Conservation (phyloP, 352 stramenopile genomes). For the Thraustochytrium striatum region DNA sequence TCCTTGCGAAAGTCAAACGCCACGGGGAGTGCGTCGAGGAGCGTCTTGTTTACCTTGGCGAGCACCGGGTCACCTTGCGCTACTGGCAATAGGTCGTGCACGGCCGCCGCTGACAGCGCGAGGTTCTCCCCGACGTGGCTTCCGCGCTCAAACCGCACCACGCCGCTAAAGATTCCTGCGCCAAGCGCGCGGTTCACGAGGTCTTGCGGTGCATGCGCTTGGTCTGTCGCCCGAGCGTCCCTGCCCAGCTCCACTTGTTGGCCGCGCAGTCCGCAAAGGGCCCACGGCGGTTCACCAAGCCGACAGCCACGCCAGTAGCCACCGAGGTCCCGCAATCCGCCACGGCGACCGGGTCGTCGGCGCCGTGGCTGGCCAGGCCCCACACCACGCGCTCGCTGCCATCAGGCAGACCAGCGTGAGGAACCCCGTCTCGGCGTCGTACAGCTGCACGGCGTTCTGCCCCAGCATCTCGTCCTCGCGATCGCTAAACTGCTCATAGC, state of each 20-base stretch:
- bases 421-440: too few relatives aligned
- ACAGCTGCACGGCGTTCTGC: too few relatives aligned
- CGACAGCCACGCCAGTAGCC: neutral
- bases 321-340: neutral
- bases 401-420: too few relatives aligned
- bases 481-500: too few relatives aligned
- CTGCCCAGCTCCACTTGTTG: constrained; percentile 3
- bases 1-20: constrained; percentile 28
- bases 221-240: neutral
- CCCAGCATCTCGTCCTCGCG: too few relatives aligned
- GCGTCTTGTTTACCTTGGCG: neutral
- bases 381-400: too few relatives aligned
- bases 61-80: neutral
- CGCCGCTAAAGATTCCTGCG: neutral
- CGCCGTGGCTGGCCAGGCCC: too few relatives aligned
- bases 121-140: constrained; percentile 3
- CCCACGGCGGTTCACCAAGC: constrained; percentile 7
- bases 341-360: neutral
- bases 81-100: constrained; percentile 24
- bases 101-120: neutral
- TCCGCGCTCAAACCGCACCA: constrained; percentile 1
- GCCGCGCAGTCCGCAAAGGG: neutral
- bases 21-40: constrained; percentile 2
- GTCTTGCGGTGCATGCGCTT: neutral
- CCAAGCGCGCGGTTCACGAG: neutral